A percentile compares a stretch with the other conserved stretches of the same genome.
These are phyloP conservation scores for Monotropa hypopitys DNA, from an alignment of 179 eudicot genomes.

Conservation along the genomic window DNA sequence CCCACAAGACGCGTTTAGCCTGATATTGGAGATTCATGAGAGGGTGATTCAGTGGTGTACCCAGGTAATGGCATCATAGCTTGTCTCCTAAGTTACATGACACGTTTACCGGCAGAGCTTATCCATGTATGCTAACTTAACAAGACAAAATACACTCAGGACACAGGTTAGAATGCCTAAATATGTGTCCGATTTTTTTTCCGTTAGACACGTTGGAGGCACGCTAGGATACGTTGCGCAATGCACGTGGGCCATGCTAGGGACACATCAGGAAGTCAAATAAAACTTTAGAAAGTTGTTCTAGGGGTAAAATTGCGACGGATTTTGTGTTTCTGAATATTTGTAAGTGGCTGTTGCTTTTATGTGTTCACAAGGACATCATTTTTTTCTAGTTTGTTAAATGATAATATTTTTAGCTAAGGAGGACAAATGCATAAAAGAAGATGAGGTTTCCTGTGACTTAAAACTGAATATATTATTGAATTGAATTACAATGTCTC, in stretches of 20 bases:
- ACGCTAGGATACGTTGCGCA: neutral
- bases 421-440: neutral
- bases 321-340: neutral
- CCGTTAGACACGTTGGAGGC: too few species aligned
- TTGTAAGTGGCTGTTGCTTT: neutral
- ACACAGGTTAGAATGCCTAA: neutral
- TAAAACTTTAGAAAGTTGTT: neutral
- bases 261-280: neutral
- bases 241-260: neutral
- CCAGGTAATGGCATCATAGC: neutral
- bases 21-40: neutral
- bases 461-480: too few species aligned
- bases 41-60: neutral
- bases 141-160: neutral
- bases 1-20: neutral
- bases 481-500: too few species aligned
- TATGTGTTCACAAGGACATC: neutral
- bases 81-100: neutral
- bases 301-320: neutral
- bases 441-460: neutral
- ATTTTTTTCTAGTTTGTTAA: neutral
- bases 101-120: neutral
- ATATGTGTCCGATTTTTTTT: neutral
- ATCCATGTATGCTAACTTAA: neutral
- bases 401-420: neutral